Base-by-base conservation (phyloP, 2,329 filamentous ascomycete species). In the Phyllosticta capitalensis region DNA sequence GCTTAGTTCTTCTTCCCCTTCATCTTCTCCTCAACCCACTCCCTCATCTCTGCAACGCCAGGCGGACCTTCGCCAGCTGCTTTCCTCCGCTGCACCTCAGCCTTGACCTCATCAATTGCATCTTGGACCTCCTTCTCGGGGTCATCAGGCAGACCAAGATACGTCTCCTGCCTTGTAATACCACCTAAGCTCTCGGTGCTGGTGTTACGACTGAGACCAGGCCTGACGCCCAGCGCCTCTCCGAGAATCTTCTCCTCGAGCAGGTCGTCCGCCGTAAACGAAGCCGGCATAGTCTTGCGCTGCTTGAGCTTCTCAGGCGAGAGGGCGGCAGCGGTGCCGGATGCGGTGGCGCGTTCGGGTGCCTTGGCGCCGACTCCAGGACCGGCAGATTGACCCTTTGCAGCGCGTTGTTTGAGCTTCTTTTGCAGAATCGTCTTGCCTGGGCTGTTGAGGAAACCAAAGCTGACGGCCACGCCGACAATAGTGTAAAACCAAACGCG, bases 401-500 rank as follows among this genome's bases (percentile, higher is more conserved):
- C 38, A 58, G 69, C 68, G 2, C 67, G 67, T 50, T 73, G 69
- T 55, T 74, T 71, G 51, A 79, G 69, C 60, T 73, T 68, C 61
- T 68, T 67, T 54, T 63, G 58, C 24, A 74, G 69, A 61, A 70
- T 75, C 4, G 76, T 73, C 71, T 92, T 95, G 1, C 83, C 88
- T 0, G 90, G 90, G 1, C 88, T 90, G 49, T 85, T 82, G 69
- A 97, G 96, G 76, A 96, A 87, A 7, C 78, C 82, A 60, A 92
- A 83, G 19, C 85, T 83, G 0, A 75, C 71, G 9, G 78, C 74
- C 1, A 88, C 88, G 64, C 85, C 86, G 62, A 92, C 69, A 58
- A 94, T 78, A 30, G 83, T 85, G 74, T 95, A 99, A 76, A 91
- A 97, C 75, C 96, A 94, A 38, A 96, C 88, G 50, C 89, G 84